Evolutionary conservation across 306 rosid species (phyloP), one percentile per base, ranked within the genome.

Genomic region (Prunus armeniaca): DNA sequence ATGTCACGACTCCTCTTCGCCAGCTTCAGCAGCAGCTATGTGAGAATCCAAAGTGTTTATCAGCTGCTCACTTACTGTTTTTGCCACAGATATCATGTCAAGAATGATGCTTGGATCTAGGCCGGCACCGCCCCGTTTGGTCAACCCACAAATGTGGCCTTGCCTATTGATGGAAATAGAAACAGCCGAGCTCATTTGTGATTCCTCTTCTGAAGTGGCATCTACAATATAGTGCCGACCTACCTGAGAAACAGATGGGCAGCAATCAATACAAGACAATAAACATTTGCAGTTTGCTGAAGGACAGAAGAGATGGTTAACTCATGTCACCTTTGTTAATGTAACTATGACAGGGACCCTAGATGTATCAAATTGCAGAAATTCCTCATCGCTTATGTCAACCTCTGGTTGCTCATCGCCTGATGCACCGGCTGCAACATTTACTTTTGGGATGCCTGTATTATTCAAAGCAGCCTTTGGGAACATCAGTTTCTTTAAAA

Each of bases 341-440:
- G 98, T 90, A 83, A 94, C 85, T 56, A 94, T 88, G 49, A 82
- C 96, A 54, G 97, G 97, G 79, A 94, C 52, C n/a, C 82, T 86
- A 15, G 97, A 89, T 43, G 98, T 90, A 82, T 94, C 95, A 28
- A 90, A 92, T 81, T 89, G 98, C 72, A 94, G 73, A 84, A 90
- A 90, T 87, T 94, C 98, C 79, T 94, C 98, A 0, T 94, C 96
- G 1, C 95, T 90, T 49, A 92, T n/a, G 6, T 94, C 96, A 64
- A 90, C 88, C 87, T 94, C 95, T 3, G 93, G 95, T 62, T 88
- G 82, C 51, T 85, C 88, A 57, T 94, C 89, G 28, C 72, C 91
- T 32, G 89, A 76, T 55, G 87, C 87, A 76, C 78, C 84, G 5
- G 86, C 86, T 4, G 91, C 82, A 62, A 91, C 92, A n/a, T 82